A percentile compares a stretch with the other conserved stretches of the same genome.
Evolutionary conservation across 345 rosid genomes (phyloP).

Genomic region (Geranium brycei): DNA sequence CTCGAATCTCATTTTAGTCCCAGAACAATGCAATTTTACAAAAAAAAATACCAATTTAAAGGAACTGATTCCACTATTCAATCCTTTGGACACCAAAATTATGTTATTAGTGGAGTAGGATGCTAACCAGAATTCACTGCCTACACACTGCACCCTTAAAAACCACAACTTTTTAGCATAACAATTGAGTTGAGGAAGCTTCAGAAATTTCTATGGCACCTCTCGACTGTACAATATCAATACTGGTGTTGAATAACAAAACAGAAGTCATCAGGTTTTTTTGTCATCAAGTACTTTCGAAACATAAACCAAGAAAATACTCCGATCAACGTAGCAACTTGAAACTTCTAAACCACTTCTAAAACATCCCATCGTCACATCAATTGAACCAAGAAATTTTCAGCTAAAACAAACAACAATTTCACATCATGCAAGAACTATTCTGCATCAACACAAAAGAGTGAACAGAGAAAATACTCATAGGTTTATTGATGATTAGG

Average conservation of each 20-base stretch:
- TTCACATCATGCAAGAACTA: neutral
- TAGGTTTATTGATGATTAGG: neutral
- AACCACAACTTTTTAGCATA: neutral
- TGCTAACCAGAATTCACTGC: neutral
- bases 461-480: neutral
- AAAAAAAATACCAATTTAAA: too few relatives aligned
- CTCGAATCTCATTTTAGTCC: neutral
- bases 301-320: too few relatives aligned
- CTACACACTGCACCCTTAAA: neutral
- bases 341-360: neutral
- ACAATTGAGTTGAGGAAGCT: neutral
- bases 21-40: neutral
- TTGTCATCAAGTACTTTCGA: too few relatives aligned
- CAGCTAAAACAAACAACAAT: too few relatives aligned
- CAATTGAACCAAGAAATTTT: neutral
- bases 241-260: too few relatives aligned
- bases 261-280: too few relatives aligned
- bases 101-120: neutral
- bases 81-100: neutral
- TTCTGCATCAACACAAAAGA: neutral
- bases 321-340: too few relatives aligned
- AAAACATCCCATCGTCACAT: neutral
- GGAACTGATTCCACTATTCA: neutral
- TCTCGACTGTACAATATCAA: neutral
- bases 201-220: neutral